Evolutionary conservation across 441 rosid species (phyloP).

Genomic region (Daphne laureola): DNA sequence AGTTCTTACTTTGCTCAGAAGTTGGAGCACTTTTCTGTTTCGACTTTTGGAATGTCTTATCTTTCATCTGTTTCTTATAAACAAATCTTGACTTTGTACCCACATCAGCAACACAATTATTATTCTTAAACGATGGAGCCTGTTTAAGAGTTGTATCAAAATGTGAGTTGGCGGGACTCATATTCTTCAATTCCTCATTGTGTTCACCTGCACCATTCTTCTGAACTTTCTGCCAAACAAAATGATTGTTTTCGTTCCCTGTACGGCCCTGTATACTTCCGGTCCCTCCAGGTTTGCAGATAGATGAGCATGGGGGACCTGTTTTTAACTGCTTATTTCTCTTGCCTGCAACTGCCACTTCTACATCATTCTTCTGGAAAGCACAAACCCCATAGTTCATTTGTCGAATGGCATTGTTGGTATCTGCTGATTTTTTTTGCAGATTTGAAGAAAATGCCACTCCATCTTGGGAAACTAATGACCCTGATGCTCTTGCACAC

Average conservation of each 20-base stretch:
- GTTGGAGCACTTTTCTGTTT: slow-evolving; percentile 23
- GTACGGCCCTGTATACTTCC: slow-evolving; percentile 19
- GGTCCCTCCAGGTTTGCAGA: slow-evolving; percentile 18
- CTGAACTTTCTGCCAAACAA: slow-evolving; percentile 50
- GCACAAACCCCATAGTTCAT: slow-evolving; percentile 11
- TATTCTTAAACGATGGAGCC: slow-evolving; percentile 18
- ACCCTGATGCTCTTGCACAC: slow-evolving; percentile 15
- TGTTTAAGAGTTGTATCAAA: slow-evolving; percentile 14
- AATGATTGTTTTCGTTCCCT: slow-evolving; percentile 30
- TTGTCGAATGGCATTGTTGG: slow-evolving; percentile 8
- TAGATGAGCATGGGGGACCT: slow-evolving; percentile 17
- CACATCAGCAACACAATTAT: slow-evolving; percentile 15
- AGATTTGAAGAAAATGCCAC: slow-evolving; percentile 12
- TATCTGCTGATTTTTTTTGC: slow-evolving; percentile 13
- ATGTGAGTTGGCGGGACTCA: slow-evolving; percentile 10
- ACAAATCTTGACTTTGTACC: slow-evolving; percentile 14
- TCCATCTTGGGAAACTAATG: slow-evolving; percentile 7
- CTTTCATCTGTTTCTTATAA: slow-evolving; percentile 22
- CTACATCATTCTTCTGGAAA: slow-evolving; percentile 13
- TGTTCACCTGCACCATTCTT: slow-evolving; percentile 21
- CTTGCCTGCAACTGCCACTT: slow-evolving; percentile 16
- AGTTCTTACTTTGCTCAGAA: slow-evolving; percentile 21
- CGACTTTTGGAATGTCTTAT: slow-evolving; percentile 23
- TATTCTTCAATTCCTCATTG: slow-evolving; percentile 18
- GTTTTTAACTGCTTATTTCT: slow-evolving; percentile 24